Conservation (phyloP, 2,329 filamentous ascomycete genomes). For the Beauveria sp. region DNA sequence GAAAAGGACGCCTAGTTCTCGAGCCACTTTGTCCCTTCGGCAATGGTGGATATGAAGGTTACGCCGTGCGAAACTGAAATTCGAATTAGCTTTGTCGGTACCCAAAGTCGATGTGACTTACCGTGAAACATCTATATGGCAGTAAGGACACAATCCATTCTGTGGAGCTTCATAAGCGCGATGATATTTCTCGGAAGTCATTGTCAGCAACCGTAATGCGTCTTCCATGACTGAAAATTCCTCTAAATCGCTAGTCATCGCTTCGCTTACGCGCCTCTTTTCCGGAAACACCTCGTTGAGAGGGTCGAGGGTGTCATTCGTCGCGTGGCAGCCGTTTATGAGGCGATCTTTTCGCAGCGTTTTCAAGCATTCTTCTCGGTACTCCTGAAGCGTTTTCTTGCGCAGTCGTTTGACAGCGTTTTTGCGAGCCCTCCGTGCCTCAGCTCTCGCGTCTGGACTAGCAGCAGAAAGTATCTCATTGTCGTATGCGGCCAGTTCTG, state of each 20-base stretch:
- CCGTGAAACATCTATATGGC: not conserved
- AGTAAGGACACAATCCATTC: not conserved
- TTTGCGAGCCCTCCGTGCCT: not conserved
- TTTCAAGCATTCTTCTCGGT: not conserved
- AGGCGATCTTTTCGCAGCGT: not conserved
- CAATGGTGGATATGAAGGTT: conserved; percentile 5
- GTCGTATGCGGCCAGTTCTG: not conserved
- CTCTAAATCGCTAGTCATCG: not conserved
- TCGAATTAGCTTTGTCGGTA: not conserved
- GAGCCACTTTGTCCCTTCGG: not conserved
- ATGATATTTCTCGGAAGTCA: not conserved
- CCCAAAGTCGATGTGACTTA: not conserved
- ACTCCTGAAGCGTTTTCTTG: not conserved
- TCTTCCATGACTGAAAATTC: not conserved
- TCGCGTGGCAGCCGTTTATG: not conserved
- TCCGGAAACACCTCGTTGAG: not conserved
- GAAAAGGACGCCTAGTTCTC: not conserved
- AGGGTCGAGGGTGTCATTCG: not conserved
- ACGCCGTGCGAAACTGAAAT: not conserved
- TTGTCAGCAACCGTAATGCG: not conserved
- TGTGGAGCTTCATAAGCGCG: not conserved
- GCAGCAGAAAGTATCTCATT: not conserved
- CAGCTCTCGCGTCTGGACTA: not conserved
- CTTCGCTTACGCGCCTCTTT: not conserved
- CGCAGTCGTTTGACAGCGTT: not conserved